Conservation (phyloP, 2,329 filamentous ascomycete genomes). For the Lachnellula cervina region DNA sequence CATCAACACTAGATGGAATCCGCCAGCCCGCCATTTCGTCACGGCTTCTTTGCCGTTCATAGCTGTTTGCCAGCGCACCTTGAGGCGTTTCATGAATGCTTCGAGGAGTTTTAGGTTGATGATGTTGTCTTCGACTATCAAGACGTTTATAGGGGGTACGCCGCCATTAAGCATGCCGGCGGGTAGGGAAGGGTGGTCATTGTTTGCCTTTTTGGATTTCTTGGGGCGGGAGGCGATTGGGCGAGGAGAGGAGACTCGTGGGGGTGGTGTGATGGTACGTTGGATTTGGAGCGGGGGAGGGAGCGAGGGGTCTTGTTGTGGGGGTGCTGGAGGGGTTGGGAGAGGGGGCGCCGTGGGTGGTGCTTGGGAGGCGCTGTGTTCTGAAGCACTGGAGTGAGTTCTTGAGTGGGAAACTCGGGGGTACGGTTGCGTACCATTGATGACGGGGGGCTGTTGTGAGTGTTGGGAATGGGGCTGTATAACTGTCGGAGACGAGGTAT, state of each 20-base stretch:
- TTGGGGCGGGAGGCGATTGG: constrained; percentile 36
- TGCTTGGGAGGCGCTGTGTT: constrained; percentile 33
- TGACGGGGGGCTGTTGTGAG: constrained; percentile 3
- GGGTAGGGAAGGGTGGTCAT: constrained; percentile 44
- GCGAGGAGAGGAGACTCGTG: constrained; percentile 44
- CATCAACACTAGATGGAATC: constrained; percentile 96
- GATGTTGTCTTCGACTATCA: constrained; percentile 98
- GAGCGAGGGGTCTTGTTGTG: constrained; percentile 42
- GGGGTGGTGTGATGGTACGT: constrained; percentile 38
- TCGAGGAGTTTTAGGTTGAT: constrained; percentile 94
- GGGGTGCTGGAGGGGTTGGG: constrained; percentile 48
- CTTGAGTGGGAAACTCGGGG: constrained; percentile 45
- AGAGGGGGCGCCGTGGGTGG: constrained; percentile 47
- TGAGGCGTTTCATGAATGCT: constrained; percentile 91
- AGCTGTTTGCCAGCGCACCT: constrained; percentile 95
- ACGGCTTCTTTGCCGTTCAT: constrained; percentile 94
- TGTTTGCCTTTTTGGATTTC: constrained; percentile 50
- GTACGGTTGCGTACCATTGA: constrained; percentile 28
- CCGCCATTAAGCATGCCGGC: constrained; percentile 70
- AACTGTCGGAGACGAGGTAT: constrained; percentile 77
- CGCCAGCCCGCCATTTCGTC: constrained; percentile 84
- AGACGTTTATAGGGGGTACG: constrained; percentile 91
- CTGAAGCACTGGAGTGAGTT: constrained; percentile 54
- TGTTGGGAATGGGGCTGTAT: constrained; percentile 35
- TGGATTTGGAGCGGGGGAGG: constrained; percentile 33